These are phyloP conservation scores for Aurifilum marmelostoma DNA, from an alignment of 2,329 filamentous ascomycete genomes.

Conservation along the genomic window DNA sequence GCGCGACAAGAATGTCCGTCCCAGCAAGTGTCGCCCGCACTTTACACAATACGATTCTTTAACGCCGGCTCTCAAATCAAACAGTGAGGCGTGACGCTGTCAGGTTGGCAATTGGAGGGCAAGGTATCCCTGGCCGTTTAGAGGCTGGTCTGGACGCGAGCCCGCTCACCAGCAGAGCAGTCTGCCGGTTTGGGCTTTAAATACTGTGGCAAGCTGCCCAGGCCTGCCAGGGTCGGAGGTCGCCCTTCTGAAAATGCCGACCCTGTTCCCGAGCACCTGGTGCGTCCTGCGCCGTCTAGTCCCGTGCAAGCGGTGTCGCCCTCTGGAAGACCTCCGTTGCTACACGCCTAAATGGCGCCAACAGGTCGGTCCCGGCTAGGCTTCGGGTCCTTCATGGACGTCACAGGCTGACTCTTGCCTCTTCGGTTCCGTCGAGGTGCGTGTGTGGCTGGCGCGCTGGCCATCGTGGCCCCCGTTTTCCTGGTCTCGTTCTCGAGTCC, in stretches of 20 bases:
- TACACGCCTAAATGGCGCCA: not conserved
- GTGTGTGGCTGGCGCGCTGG: not conserved
- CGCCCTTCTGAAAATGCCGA: not conserved
- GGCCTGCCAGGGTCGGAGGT: conserved; percentile 1
- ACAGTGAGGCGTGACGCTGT: not conserved
- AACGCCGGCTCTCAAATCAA: not conserved
- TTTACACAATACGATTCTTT: not conserved
- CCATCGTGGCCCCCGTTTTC: not conserved
- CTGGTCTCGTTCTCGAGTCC: not conserved
- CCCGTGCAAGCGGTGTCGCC: conserved; percentile 4
- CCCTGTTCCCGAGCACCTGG: not conserved
- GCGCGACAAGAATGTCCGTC: too few relatives aligned
- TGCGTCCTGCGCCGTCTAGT: not conserved
- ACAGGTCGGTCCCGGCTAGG: not conserved
- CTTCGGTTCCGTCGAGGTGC: not conserved
- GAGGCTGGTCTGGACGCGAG: not conserved
- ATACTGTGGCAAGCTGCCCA: too few relatives aligned
- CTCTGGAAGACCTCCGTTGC: not conserved
- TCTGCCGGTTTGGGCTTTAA: too few relatives aligned
- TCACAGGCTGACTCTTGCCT: not conserved
- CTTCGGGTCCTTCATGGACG: not conserved
- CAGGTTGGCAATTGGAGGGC: not conserved
- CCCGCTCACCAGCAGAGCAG: not conserved
- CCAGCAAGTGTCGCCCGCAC: not conserved
- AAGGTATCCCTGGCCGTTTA: not conserved